Evolutionary conservation across 2,329 filamentous ascomycete genomes (phyloP).

Genomic region (Chlorencoelia australis): DNA sequence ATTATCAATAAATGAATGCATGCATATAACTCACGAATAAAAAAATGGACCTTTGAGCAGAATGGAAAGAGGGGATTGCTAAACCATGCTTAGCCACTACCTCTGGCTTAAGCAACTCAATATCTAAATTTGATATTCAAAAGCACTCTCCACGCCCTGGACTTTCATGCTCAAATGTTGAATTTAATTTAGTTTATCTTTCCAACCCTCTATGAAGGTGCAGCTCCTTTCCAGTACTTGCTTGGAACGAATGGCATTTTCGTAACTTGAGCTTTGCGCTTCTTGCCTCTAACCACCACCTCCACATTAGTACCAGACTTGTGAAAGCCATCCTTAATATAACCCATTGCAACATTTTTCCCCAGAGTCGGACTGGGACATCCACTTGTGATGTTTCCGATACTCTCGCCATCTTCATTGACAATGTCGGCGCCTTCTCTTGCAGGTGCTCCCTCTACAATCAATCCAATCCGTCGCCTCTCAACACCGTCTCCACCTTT

Average conservation of each 20-base stretch:
- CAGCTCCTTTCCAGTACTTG: conserved; percentile 42
- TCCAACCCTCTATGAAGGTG: not conserved
- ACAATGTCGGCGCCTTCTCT: conserved; percentile 80
- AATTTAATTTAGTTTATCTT: too few relatives aligned
- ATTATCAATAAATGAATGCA: too few relatives aligned
- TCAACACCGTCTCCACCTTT: conserved; percentile 62
- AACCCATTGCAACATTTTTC: conserved; percentile 92
- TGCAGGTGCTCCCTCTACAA: conserved; percentile 78
- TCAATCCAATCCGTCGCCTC: conserved; percentile 68
- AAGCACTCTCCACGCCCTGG: too few relatives aligned
- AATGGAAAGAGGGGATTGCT: too few relatives aligned
- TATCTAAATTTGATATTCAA: too few relatives aligned
- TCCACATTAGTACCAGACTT: conserved; percentile 59
- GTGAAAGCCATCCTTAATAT: conserved; percentile 57
- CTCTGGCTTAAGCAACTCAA: too few relatives aligned
- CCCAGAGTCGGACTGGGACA: conserved; percentile 78
- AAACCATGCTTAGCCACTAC: too few relatives aligned
- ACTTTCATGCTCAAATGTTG: too few relatives aligned
- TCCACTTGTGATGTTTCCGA: conserved; percentile 81
- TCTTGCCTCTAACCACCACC: conserved; percentile 56
- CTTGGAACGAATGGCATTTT: conserved; percentile 64
- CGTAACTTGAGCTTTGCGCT: conserved; percentile 52
- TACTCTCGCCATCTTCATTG: conserved; percentile 47
- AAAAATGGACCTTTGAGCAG: too few relatives aligned
- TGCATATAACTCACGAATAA: too few relatives aligned